Base-by-base conservation (phyloP, 2,329 filamentous ascomycete species). In the Aschersonia sp. region DNA sequence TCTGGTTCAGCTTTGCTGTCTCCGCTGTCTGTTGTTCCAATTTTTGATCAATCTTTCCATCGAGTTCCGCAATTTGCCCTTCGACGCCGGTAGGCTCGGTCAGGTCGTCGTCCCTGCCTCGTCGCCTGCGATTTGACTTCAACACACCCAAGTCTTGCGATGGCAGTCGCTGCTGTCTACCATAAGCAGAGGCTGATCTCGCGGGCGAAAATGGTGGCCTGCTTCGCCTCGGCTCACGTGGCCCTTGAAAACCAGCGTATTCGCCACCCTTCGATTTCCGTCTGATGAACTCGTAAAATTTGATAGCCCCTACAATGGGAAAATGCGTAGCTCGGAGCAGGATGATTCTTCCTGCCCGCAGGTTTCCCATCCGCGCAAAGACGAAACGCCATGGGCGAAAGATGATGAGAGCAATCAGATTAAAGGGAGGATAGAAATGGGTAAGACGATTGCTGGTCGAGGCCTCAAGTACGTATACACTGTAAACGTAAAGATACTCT, bases 401-500 rank as follows among this genome's bases (percentile, higher is more conserved):
- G 51, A 83, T 71, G 52, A 82, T 65, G 48, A 89, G 71, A 5
- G 85, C 82, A 43, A 91, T 69, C 40, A 92, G 74, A 61, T 91
- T 92, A 56, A 84, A 77, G 1, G 81, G 81, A 45, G 80, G 80
- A 56, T 82, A 82, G 59, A 84, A 84, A 62, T 84, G 79, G 4
- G 80, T 84, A 35, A 84, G 72, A 44, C 80, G 71, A 55, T 83
- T 83, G 56, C 77, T 80, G 42, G 81, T 84, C 45, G 79, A 82
- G 10, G 80, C 79, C 62, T 81, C 74, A 48, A 80, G 70, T 54
- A 80, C 80, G 60, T 80, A 80, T 46, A 78, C 73, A 54, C 73
- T 77, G 63, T 81, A 89, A 56, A 88, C 80, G 59, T 85, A 89
- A 35, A 89, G 72, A 58, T 89, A 89, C 62, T 91, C 85, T 58